Conservation (phyloP, 768 basidiomycete genomes). For the Panaeolus cyanescens region DNA sequence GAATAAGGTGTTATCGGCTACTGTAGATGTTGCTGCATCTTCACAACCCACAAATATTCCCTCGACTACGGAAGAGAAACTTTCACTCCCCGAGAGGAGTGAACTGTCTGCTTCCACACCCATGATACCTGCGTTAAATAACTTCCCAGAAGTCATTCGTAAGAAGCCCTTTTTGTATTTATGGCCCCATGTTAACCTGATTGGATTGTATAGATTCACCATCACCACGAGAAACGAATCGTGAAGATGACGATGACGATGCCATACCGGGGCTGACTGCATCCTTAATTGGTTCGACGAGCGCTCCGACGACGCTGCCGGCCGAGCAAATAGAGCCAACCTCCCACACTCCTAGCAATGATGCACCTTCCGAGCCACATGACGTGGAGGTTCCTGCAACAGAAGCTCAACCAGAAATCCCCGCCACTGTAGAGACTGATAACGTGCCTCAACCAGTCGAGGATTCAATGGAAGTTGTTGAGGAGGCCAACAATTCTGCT, state of each 20-base stretch:
- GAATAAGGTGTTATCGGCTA: background rate
- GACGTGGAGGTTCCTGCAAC: background rate
- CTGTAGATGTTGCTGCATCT: background rate
- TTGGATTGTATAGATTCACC: background rate
- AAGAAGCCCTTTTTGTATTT: background rate
- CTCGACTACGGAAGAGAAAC: background rate
- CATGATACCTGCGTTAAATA: background rate
- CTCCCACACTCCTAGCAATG: background rate
- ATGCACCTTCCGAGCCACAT: background rate
- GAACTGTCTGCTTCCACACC: background rate
- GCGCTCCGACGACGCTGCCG: background rate
- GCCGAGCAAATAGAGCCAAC: background rate
- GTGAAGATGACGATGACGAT: background rate
- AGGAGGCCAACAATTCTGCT: background rate
- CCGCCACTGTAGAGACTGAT: background rate
- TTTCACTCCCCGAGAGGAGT: background rate
- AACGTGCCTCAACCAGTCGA: background rate
- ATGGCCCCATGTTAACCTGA: background rate
- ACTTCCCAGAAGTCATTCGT: background rate
- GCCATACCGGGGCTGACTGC: background rate
- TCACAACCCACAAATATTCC: background rate
- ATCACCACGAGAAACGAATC: background rate
- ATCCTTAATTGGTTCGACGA: background rate
- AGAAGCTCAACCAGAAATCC: background rate
- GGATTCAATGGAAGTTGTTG: constrained; percentile 2